Conservation (phyloP, 352 stramenopile species). For the Pythium scleroteichum region DNA sequence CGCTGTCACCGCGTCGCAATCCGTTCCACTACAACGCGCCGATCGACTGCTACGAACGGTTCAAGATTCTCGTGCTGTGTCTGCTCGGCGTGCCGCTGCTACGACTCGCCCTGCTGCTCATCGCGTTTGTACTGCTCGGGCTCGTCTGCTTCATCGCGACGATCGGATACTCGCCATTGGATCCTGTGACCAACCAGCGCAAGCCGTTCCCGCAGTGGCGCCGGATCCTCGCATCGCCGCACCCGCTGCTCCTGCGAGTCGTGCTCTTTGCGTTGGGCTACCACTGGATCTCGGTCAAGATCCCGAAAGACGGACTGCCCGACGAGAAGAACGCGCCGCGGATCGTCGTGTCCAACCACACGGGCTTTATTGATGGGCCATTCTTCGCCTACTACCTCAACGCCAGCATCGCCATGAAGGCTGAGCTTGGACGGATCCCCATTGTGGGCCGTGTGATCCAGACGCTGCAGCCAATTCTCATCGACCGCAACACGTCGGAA, state of each 20-base stretch:
- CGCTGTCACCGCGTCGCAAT: slow-evolving; percentile 30
- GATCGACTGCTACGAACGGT: slow-evolving; percentile 54
- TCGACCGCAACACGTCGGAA: slow-evolving; percentile 50
- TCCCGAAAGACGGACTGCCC: slow-evolving; percentile 34
- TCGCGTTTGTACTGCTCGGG: slow-evolving; percentile 35
- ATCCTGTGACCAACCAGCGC: slow-evolving; percentile 32
- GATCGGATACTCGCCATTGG: slow-evolving; percentile 49
- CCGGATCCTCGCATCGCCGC: slow-evolving; percentile 33
- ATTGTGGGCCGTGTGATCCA: slow-evolving; percentile 59
- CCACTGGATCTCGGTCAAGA: slow-evolving; percentile 62
- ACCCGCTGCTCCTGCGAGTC: slow-evolving; percentile 46
- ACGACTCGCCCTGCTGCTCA: slow-evolving; percentile 44
- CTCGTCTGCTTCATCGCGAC: slow-evolving; percentile 51
- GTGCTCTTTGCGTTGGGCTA: slow-evolving; percentile 65
- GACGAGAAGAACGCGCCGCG: slow-evolving; percentile 29
- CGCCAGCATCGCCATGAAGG: slow-evolving; percentile 77
- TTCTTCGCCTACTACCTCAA: slow-evolving; percentile 56
- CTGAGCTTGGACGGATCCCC: slow-evolving; percentile 55
- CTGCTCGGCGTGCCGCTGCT: slow-evolving; percentile 57
- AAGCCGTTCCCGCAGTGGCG: slow-evolving; percentile 45
- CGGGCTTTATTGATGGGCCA: slow-evolving; percentile 66
- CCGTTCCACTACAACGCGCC: slow-evolving; percentile 63
- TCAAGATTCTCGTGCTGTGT: slow-evolving; percentile 61
- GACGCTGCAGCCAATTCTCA: slow-evolving; percentile 64
- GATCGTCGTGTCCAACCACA: slow-evolving; percentile 72